These are phyloP conservation scores for Centella asiatica DNA, from an alignment of 129 eudicot species.

Conservation along the genomic window DNA sequence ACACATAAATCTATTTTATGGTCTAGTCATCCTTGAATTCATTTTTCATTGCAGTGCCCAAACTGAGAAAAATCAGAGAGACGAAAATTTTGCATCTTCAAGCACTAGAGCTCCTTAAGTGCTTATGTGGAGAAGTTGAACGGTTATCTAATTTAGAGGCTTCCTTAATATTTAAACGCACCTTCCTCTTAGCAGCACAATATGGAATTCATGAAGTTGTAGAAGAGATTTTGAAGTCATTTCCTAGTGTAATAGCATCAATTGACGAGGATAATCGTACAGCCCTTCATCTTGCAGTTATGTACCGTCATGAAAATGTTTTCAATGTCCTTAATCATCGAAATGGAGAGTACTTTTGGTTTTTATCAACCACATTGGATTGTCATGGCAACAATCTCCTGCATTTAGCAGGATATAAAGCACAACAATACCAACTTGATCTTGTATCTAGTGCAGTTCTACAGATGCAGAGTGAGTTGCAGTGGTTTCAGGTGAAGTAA, in stretches of 20 bases:
- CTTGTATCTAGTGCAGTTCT: conserved; percentile 4
- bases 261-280: not conserved
- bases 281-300: not conserved
- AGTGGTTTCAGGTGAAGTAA: not conserved
- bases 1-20: not conserved
- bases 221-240: not conserved
- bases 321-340: not conserved
- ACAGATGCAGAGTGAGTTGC: not conserved
- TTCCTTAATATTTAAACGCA: not conserved
- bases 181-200: not conserved
- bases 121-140: not conserved
- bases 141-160: not conserved
- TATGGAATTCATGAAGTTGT: not conserved
- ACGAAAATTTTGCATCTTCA: not conserved
- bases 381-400: not conserved
- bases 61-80: not conserved
- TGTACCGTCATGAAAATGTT: conserved; percentile 6
- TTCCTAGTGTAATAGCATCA: not conserved
- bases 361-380: not conserved
- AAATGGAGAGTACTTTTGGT: not conserved
- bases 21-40: not conserved
- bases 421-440: not conserved
- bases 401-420: conserved; percentile 4
- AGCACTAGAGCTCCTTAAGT: not conserved
- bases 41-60: not conserved